phyloP scores from a whole-genome alignment of 176 grass and related monocot species.

The Bonia amplexicaulis region DNA sequence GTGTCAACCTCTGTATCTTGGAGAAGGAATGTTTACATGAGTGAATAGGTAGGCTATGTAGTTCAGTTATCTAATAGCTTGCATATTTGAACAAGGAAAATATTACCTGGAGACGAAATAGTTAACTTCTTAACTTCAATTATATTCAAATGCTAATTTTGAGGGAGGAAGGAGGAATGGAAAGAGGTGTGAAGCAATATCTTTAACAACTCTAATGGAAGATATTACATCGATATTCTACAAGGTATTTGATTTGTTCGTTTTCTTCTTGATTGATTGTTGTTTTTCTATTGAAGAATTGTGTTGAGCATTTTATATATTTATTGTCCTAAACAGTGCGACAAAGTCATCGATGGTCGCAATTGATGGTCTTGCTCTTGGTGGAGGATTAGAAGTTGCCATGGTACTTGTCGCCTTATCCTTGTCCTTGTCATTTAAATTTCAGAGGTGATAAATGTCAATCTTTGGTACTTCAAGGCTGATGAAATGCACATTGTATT shows the following conservation, averaged over 20 bases:
- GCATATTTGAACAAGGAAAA: too few species aligned
- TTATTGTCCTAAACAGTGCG: constrained; percentile 46
- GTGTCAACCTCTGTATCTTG: too few species aligned
- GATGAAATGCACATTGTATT: too few species aligned
- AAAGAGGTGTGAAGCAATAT: background rate
- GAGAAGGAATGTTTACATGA: too few species aligned
- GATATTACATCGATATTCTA: constrained; percentile 73
- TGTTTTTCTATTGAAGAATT: constrained; percentile 13
- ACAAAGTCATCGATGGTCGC: constrained; percentile 88
- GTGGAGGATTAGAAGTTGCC: constrained; percentile 88
- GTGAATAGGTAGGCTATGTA: too few species aligned
- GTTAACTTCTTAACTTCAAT: too few species aligned
- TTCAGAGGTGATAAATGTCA: background rate
- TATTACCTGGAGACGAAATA: too few species aligned
- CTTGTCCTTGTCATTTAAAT: background rate
- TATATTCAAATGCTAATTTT: too few species aligned
- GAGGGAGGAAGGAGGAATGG: background rate
- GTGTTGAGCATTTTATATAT: background rate
- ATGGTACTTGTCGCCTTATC: constrained; percentile 58
- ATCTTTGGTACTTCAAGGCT: too few species aligned
- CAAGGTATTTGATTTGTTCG: constrained; percentile 60
- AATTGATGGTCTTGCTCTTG: constrained; percentile 90
- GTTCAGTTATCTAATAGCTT: too few species aligned
- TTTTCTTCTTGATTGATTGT: constrained; percentile 6
- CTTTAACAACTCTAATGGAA: background rate